Evolutionary conservation across 495 filamentous ascomycete genomes (phyloP), one percentile per base, ranked within the genome.

Genomic region (Peziza echinospora): DNA sequence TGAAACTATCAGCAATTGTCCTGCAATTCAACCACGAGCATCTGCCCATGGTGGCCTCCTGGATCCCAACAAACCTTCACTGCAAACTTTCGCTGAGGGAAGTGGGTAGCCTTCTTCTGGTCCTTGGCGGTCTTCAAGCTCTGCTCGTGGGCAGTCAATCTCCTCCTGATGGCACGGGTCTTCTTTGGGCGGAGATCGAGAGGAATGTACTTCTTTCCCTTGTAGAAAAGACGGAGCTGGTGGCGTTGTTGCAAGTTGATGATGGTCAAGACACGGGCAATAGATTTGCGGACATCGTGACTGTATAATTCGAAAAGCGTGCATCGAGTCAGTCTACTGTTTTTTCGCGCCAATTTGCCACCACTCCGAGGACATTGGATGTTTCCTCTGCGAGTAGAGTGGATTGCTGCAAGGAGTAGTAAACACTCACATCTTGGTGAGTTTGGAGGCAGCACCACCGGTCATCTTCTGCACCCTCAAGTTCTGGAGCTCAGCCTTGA

Each of bases 191-290:
- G 80, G 69, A 97, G 84, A 66, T 96, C 89, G 59, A 96, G 83
- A 47, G 84, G 86, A 34, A 84, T 69, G 75, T 93, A 94, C 72
- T 94, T 96, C 81, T 94, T 96, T 75, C 76, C 77, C 75, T 92
- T 89, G 76, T 99, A 99, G 79, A 94, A 96, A 54, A 99, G 70
- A 62, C 89, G 87, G 59, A 99, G 82, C 70, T 96, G 89, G 47
- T 84, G 72, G 62, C 89, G 78, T 73, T 96, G 91, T 75, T 87
- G 96, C 66, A 82, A 77, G 76, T 96, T 96, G 78, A 96, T 93
- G 72, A 96, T 76, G 64, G 89, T 99, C 55, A 96, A 76, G 68
- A 93, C 81, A 57, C 85, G 85, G 64, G 89, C 91, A 65, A 99
- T 92, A 48, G 84, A 87, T 78, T 99, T 99, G 72, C 89, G 86